Base-by-base conservation (phyloP, 164 flowering plant species). In the Aristolochia fimbriata region DNA sequence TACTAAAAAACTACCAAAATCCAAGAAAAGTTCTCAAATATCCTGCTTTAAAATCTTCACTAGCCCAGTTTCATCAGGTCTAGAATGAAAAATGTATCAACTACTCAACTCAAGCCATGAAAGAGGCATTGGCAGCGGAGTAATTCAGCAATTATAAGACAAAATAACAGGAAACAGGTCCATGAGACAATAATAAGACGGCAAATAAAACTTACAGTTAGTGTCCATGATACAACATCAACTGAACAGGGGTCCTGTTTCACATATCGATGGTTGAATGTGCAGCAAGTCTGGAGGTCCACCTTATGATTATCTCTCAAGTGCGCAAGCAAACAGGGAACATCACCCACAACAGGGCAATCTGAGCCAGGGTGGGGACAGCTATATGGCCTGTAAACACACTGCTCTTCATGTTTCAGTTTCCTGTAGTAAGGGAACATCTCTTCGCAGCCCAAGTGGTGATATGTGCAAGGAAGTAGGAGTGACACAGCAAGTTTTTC, bases 211-310 rank as follows among this genome's bases (percentile, higher is more conserved):
- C 73, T 70, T 65, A 70, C 73, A 62, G 73, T 65, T 19, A 70
- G 61, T 19, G 73, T 70, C 73, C 73, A 70, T 4, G 73, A 70
- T 21, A 70, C 69, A 23, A 65, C 62, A 51, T 65, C 69, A 13
- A 65, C 69, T 3, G 73, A 61, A 62, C 73, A 70, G 5, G 69
- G 69, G 37, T 70, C 73, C 66, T 70, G 69, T 57, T 70, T 70
- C 63, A 70, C 73, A 54, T 70, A 70, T 43, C 73, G 68, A 25
- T 70, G 73, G 43, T 66, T 70, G 62, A 70, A 70, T 46, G 62
- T 70, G 65, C 63, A 61, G 31, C 69, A 65, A 11, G 55, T 61
- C 53, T 70, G 73, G 22, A 70, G 62, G 62, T 70, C 73, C 49
- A 70, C 73, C 69, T 66, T 70, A 49, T 70, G 73, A 22, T 47